These are phyloP conservation scores for Geranomyces michiganensis DNA, from an alignment of 192 early-diverging fungal species.

Conservation along the genomic window DNA sequence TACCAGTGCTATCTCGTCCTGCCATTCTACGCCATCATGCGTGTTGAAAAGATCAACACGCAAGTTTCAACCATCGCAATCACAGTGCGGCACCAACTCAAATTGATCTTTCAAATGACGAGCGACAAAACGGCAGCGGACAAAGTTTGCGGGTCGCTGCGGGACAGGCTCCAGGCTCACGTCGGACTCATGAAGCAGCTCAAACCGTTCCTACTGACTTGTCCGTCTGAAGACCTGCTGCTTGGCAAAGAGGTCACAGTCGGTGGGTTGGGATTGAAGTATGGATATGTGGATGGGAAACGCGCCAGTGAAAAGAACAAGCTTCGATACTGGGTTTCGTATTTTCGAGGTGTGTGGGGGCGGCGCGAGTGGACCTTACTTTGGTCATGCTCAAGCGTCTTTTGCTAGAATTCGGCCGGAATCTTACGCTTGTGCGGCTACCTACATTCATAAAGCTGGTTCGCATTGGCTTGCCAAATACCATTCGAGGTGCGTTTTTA, in stretches of 20 bases:
- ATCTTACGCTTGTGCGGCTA: conserved; percentile 79
- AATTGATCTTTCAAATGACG: conserved; percentile 80
- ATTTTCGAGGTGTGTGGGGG: conserved; percentile 22
- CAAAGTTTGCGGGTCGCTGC: conserved; percentile 79
- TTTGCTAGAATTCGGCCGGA: conserved; percentile 73
- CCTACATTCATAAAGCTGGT: conserved; percentile 89
- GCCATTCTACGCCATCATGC: conserved; percentile 87
- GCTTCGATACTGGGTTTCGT: conserved; percentile 73
- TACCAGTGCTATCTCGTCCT: conserved; percentile 76
- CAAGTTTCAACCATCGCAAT: conserved; percentile 75
- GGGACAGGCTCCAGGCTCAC: conserved; percentile 70
- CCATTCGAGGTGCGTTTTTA: conserved; percentile 60
- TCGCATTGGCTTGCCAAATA: conserved; percentile 85
- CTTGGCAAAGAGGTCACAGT: conserved; percentile 52
- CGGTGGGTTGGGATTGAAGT: conserved; percentile 72
- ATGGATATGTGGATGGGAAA: conserved; percentile 76
- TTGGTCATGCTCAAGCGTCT: too few relatives aligned
- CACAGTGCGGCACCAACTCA: conserved; percentile 89
- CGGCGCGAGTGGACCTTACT: background rate
- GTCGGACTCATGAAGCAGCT: conserved; percentile 76
- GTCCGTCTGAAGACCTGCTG: conserved; percentile 79
- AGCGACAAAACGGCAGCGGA: conserved; percentile 69
- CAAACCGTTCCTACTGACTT: conserved; percentile 76
- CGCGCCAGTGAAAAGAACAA: conserved; percentile 72
- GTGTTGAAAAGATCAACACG: conserved; percentile 86